Evolutionary conservation across 441 rosid species (phyloP).

Genomic region (Gossypium trilobum): DNA sequence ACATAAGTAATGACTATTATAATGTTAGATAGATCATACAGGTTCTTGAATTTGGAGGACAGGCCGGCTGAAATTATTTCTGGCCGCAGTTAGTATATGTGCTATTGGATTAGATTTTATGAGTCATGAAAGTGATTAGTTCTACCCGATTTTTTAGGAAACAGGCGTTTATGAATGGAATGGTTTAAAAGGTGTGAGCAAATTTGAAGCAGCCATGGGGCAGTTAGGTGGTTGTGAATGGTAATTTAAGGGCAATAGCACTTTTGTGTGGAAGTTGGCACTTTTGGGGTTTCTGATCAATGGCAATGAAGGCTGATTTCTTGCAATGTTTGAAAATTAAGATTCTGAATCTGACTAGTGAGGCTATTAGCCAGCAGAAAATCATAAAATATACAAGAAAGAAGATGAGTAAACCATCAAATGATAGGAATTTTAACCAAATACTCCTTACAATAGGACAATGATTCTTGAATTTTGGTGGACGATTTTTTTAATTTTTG

Average conservation of each 20-base stretch:
- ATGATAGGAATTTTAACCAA: background rate
- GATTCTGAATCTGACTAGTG: background rate
- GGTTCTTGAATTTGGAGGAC: background rate
- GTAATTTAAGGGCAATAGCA: background rate
- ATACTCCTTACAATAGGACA: background rate
- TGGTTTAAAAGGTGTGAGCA: background rate
- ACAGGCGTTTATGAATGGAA: background rate
- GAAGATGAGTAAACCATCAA: background rate
- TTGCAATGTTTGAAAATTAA: background rate
- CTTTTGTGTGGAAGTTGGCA: background rate
- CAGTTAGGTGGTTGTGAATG: background rate
- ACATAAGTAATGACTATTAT: background rate
- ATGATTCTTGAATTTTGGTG: background rate
- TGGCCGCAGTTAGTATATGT: background rate
- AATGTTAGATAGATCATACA: background rate
- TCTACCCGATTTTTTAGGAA: background rate
- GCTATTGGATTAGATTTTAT: background rate
- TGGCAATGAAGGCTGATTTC: background rate
- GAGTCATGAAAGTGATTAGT: background rate
- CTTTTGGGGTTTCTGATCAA: background rate
- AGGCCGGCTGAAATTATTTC: background rate
- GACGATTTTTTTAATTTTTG: background rate
- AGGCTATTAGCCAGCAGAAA: constrained; percentile 5
- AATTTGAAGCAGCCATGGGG: background rate
- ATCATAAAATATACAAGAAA: background rate